Percentiles rank a stretch among this genome's conserved stretches.
Evolutionary conservation across 2,329 filamentous ascomycete genomes (phyloP).

Genomic region (Dactylella cylindrospora): DNA sequence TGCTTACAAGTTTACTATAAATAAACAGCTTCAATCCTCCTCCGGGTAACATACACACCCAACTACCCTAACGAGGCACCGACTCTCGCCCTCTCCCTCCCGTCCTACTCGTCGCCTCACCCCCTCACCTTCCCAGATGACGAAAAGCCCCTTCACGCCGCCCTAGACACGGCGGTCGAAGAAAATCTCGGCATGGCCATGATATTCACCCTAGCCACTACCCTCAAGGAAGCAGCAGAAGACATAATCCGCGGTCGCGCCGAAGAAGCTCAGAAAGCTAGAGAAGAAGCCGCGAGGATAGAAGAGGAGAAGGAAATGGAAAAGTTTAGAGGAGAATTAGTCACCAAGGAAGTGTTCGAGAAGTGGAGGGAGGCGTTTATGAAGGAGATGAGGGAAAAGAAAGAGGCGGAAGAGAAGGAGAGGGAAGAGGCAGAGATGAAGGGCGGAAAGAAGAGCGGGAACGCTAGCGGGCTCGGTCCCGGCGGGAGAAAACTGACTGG

Average conservation of each 20-base stretch:
- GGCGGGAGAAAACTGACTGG: constrained; percentile 65
- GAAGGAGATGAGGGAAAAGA: constrained; percentile 76
- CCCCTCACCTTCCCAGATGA: constrained; percentile 80
- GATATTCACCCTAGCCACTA: constrained; percentile 86
- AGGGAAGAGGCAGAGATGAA: constrained; percentile 80
- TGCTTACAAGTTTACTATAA: background rate
- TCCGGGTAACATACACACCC: constrained; percentile 86
- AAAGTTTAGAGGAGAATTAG: constrained; percentile 89
- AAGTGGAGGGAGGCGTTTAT: constrained; percentile 78
- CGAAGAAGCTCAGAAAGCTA: constrained; percentile 62
- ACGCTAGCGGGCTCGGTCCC: constrained; percentile 51
- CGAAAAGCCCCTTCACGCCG: constrained; percentile 70
- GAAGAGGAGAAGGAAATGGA: constrained; percentile 89
- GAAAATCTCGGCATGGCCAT: constrained; percentile 97
- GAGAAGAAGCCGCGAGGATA: constrained; percentile 60
- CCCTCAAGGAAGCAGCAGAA: constrained; percentile 89
- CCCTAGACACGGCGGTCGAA: constrained; percentile 73
- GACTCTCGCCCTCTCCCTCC: constrained; percentile 71
- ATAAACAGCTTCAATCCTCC: constrained; percentile 65
- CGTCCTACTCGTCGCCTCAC: constrained; percentile 64
- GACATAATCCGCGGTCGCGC: constrained; percentile 74
- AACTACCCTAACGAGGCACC: constrained; percentile 87
- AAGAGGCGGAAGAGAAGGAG: constrained; percentile 70
- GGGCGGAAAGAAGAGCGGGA: constrained; percentile 71
- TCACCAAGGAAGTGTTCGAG: constrained; percentile 82